Evolutionary conservation across 169 alveolate genomes (phyloP).

Genomic region (Perkinsus olseni): DNA sequence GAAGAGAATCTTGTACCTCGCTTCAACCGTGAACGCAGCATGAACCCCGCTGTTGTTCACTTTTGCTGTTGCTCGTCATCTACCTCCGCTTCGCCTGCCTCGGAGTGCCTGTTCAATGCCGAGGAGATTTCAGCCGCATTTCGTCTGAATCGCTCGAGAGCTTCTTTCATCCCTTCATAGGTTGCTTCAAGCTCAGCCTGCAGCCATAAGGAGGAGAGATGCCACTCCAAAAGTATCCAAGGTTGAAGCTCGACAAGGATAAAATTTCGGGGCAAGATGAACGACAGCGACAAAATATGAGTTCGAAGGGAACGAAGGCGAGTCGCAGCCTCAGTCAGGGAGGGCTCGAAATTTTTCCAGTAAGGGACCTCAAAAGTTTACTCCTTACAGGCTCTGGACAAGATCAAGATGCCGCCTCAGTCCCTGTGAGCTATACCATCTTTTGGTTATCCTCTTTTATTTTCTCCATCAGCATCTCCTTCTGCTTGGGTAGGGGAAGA

Average conservation of each 20-base stretch:
- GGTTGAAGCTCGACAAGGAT: too few species aligned
- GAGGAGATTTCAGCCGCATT: constrained; percentile 51
- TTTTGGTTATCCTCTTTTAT: constrained; percentile 61
- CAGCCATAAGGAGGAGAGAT: too few species aligned
- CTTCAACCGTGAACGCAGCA: not conserved
- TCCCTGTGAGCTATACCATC: constrained; percentile 21
- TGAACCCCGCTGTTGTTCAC: not conserved
- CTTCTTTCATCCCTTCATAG: constrained; percentile 51
- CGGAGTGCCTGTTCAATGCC: constrained; percentile 39
- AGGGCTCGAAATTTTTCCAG: too few species aligned
- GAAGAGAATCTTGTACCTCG: constrained; percentile 51
- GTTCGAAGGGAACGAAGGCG: too few species aligned
- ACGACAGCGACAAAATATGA: too few species aligned
- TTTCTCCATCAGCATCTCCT: constrained; percentile 62
- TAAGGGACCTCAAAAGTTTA: too few species aligned
- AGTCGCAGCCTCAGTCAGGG: too few species aligned
- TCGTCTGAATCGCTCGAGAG: constrained; percentile 52
- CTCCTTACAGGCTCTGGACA: too few species aligned
- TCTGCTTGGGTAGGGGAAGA: constrained; percentile 70
- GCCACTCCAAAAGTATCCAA: too few species aligned
- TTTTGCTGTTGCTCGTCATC: not conserved
- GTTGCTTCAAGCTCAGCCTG: constrained; percentile 56
- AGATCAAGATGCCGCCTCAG: too few species aligned
- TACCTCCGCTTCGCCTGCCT: constrained; percentile 39
- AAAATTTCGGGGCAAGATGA: too few species aligned